Conservation (phyloP, 2,329 filamentous ascomycete genomes). For the Alternaria ventricosa region DNA sequence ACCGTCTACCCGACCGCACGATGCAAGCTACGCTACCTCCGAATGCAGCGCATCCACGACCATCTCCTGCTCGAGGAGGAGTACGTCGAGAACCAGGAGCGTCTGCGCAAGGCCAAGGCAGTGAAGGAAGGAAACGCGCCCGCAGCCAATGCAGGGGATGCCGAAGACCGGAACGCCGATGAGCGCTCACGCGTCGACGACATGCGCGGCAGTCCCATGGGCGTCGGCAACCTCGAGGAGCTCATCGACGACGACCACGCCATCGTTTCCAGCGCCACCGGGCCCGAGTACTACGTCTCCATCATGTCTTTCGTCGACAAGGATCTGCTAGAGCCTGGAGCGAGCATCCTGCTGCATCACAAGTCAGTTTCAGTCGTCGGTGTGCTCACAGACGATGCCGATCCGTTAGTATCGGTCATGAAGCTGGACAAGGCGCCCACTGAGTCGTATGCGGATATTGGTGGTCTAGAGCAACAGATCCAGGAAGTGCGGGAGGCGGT, state of each 20-base stretch:
- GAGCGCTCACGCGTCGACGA: constrained; percentile 95
- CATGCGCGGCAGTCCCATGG: constrained; percentile 98
- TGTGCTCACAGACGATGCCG: constrained; percentile 93
- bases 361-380: constrained; percentile 98
- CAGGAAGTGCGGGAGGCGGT: constrained; percentile 98
- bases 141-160: constrained; percentile 64
- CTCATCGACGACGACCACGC: constrained; percentile 99
- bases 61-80: constrained; percentile 96
- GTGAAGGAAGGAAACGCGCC: constrained; percentile 61
- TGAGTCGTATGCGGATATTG: constrained; percentile 98
- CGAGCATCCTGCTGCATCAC: constrained; percentile 93
- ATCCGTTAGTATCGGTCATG: constrained; percentile 97
- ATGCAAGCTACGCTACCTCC: constrained; percentile 95
- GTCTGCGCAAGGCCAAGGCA: constrained; percentile 88
- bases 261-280: constrained; percentile 96
- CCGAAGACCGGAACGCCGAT: constrained; percentile 87
- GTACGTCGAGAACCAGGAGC: constrained; percentile 98
- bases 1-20: constrained; percentile 92
- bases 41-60: constrained; percentile 99
- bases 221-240: constrained; percentile 95
- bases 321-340: constrained; percentile 93
- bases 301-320: constrained; percentile 99
- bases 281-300: constrained; percentile 98
- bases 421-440: constrained; percentile 99
- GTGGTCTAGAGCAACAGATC: constrained; percentile 92